These are phyloP conservation scores for Sphaerulina populicola DNA, from an alignment of 2,329 filamentous ascomycete genomes.

Conservation along the genomic window DNA sequence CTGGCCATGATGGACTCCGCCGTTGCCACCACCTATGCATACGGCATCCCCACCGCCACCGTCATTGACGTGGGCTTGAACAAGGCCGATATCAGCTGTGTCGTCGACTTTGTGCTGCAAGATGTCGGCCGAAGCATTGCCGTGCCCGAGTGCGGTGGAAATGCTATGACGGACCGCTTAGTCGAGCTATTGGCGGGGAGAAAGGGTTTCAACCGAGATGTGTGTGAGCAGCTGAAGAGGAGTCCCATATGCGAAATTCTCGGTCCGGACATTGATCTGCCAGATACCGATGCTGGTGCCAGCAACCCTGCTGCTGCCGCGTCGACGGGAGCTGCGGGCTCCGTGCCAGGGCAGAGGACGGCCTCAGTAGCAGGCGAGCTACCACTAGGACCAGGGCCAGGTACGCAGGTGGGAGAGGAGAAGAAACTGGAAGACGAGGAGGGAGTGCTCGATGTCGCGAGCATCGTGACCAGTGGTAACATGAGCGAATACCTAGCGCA, in stretches of 20 bases:
- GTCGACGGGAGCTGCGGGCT: slow-evolving; percentile 46
- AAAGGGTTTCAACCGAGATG: slow-evolving; percentile 52
- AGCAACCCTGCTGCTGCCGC: slow-evolving; percentile 50
- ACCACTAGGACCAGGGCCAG: slow-evolving; percentile 47
- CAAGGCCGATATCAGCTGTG: slow-evolving; percentile 86
- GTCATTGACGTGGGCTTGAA: slow-evolving; percentile 85
- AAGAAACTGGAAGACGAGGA: slow-evolving; percentile 52
- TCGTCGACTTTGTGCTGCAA: slow-evolving; percentile 73
- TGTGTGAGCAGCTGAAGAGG: slow-evolving; percentile 59
- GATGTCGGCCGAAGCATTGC: slow-evolving; percentile 56
- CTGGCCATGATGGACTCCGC: slow-evolving; percentile 86
- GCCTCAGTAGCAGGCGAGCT: slow-evolving; percentile 37
- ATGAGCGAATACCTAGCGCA: slow-evolving; percentile 75
- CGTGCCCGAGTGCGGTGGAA: slow-evolving; percentile 66
- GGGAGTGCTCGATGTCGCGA: slow-evolving; percentile 75
- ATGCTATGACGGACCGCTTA: slow-evolving; percentile 72
- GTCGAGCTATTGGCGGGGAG: slow-evolving; percentile 52
- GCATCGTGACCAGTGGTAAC: slow-evolving; percentile 65
- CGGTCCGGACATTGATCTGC: slow-evolving; percentile 46
- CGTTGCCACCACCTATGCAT: slow-evolving; percentile 70
- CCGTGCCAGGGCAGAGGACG: slow-evolving; percentile 37
- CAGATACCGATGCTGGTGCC: slow-evolving; percentile 39
- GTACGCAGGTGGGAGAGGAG: slow-evolving; percentile 48
- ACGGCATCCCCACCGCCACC: slow-evolving; percentile 71
- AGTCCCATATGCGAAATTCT: slow-evolving; percentile 56